Conservation (phyloP, 2,329 filamentous ascomycete genomes). For the Orbilia blumenaviensis region DNA sequence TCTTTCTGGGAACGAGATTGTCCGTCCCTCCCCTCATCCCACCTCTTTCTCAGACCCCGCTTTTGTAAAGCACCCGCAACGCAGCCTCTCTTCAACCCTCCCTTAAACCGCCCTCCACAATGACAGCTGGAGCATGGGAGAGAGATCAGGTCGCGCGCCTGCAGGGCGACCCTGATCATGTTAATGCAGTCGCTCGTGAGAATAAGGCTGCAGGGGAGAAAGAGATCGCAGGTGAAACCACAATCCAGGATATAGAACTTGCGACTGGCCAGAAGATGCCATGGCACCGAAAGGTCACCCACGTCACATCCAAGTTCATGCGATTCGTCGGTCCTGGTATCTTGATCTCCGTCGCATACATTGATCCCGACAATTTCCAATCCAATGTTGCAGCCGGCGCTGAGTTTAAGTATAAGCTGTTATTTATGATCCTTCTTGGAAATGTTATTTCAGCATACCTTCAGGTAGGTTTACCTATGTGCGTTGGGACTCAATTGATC, state of each 20-base stretch:
- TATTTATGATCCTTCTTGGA: slow-evolving; percentile 54
- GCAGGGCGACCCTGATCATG: slow-evolving; percentile 40
- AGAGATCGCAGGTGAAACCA: slow-evolving; percentile 26
- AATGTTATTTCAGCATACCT: slow-evolving; percentile 52
- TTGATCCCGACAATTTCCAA: slow-evolving; percentile 59
- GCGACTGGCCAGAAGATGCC: slow-evolving; percentile 50
- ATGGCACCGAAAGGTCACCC: slow-evolving; percentile 37
- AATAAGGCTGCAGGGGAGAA: slow-evolving; percentile 11
- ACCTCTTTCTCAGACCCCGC: slow-evolving; percentile 14
- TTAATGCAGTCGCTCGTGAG: slow-evolving; percentile 43
- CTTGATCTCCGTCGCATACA: slow-evolving; percentile 58
- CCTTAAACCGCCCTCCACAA: slow-evolving; percentile 14
- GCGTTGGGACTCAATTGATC: background rate
- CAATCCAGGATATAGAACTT: slow-evolving; percentile 47
- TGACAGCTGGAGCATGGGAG: slow-evolving; percentile 44
- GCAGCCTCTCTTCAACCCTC: background rate
- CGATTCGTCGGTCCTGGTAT: slow-evolving; percentile 58
- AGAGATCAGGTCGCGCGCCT: slow-evolving; percentile 47
- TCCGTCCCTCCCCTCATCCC: slow-evolving; percentile 11
- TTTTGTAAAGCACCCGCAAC: slow-evolving; percentile 35
- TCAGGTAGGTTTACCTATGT: slow-evolving; percentile 13
- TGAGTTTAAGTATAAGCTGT: slow-evolving; percentile 47
- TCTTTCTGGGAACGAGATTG: slow-evolving; percentile 5
- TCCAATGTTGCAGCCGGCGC: slow-evolving; percentile 52
- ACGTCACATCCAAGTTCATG: slow-evolving; percentile 55